phyloP scores from a whole-genome alignment of 306 rosid genomes.

The Vicia villosa region DNA sequence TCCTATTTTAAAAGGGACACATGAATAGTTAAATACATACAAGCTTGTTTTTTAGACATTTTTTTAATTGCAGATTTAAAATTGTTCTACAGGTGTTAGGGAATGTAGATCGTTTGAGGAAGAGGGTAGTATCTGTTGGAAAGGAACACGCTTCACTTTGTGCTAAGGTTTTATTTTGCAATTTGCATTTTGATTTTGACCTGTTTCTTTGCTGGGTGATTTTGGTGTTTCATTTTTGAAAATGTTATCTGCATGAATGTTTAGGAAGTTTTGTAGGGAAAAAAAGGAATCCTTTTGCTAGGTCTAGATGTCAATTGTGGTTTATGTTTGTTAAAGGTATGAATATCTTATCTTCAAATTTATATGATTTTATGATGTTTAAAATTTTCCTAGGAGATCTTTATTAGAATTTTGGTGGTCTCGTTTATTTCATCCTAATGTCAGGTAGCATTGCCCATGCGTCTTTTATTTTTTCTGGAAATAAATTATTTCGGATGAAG shows the following conservation, averaged over 20 bases:
- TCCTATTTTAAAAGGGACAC: slow-evolving; percentile 3
- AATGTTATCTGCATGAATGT: slow-evolving; percentile 14
- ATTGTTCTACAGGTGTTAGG: slow-evolving; percentile 63
- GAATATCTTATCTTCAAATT: slow-evolving; percentile 28
- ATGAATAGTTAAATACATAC: slow-evolving; percentile 4
- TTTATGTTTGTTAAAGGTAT: slow-evolving; percentile 9
- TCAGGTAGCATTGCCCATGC: slow-evolving; percentile 1
- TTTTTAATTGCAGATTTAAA: slow-evolving; percentile 25
- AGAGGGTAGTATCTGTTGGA: slow-evolving; percentile 79
- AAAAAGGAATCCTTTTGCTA: slow-evolving; percentile 17
- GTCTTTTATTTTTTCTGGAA: slow-evolving; percentile 11
- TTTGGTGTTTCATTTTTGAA: slow-evolving; percentile 30
- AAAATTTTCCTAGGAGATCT: background rate
- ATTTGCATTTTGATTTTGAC: slow-evolving; percentile 17
- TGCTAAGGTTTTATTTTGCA: slow-evolving; percentile 68
- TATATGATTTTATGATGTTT: slow-evolving; percentile 8
- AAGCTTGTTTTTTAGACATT: slow-evolving; percentile 20
- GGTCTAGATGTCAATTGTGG: slow-evolving; percentile 12
- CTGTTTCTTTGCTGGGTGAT: slow-evolving; percentile 11
- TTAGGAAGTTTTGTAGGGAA: slow-evolving; percentile 17
- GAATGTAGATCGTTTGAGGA: slow-evolving; percentile 77
- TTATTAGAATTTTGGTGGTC: slow-evolving; percentile 2
- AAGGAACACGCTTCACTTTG: slow-evolving; percentile 95
- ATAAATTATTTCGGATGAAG: slow-evolving; percentile 8
- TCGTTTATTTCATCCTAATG: slow-evolving; percentile 23